phyloP scores from a whole-genome alignment of 2,329 filamentous ascomycete species.

The Xylariaceae sp. region DNA sequence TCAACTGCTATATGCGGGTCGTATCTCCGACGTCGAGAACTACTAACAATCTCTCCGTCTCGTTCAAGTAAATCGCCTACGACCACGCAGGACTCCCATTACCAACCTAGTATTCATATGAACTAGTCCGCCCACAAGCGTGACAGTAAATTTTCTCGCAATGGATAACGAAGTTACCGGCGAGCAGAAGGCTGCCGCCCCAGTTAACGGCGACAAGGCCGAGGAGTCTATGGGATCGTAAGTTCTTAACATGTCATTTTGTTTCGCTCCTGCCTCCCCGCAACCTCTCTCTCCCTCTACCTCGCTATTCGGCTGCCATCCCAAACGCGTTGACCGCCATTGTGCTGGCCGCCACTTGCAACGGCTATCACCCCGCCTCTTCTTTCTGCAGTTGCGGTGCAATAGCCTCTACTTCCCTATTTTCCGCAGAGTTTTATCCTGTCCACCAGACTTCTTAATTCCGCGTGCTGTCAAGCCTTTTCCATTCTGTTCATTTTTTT shows the following conservation, averaged over 20 bases:
- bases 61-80: not conserved
- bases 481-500: not conserved
- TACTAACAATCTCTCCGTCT: not conserved
- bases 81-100: no score
- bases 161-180: slow-evolving; percentile 17
- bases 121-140: not conserved
- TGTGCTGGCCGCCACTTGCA: not conserved
- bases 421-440: not conserved
- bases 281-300: not conserved
- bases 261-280: not conserved
- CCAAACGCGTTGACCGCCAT: not conserved
- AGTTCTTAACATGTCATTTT: slow-evolving; percentile 5
- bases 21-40: not conserved
- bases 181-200: slow-evolving; percentile 9
- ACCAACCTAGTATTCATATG: not conserved
- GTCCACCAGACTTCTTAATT: not conserved
- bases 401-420: not conserved
- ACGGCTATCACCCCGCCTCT: not conserved
- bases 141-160: not conserved
- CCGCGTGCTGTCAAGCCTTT: not conserved
- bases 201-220: slow-evolving; percentile 13
- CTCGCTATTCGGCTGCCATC: not conserved
- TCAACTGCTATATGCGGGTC: not conserved
- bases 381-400: slow-evolving; percentile 1
- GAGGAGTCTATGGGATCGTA: slow-evolving; percentile 14